Evolutionary conservation across 805 yeast genomes (phyloP), one percentile per base, ranked within the genome.

Genomic region (Debaryomyces hansenii): DNA sequence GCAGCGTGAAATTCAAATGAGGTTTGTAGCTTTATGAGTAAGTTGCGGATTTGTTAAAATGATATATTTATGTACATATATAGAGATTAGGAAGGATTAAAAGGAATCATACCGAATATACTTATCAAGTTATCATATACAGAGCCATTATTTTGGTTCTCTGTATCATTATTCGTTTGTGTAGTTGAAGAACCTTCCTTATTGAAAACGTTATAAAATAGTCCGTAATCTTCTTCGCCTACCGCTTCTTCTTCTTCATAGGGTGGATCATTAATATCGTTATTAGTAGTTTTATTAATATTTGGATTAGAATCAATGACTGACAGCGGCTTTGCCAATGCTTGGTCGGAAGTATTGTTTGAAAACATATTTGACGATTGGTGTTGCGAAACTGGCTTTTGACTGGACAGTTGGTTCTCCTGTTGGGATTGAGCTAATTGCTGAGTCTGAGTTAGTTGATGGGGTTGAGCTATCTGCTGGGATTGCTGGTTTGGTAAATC

Each of bases 381-480:
- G 49, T 79, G 83, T 45, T 74, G 79, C 0, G 82, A 76, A 2
- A 77, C 82, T 0, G 83, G 83, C 49, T 62, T 60, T 28, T 43
- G 46, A 38, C 38, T 41, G 31, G 21, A 38, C 9, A 32, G 20
- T 39, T 18, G 44, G 4, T 20, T 18, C 35, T 27, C 37, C 37
- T 18, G 32, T n/a, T 41, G 49, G 9, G 24, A 44, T 24, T 41
- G 45, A 24, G 42, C 33, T 12, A 27, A 2, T 15, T 12, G 42
- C 20, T 21, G 27, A 41, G 47, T 37, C 4, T 16, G 18, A 16
- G 18, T 4, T 16, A 16, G 4, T 21, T 18, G 32, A 11, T 41
- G 49, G 11, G 24, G 44, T 20, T 41, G 45, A 24, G 42, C 33
- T 12, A 27, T 5, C 18, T 12, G 42, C 20, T 21, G 27, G 53